Evolutionary conservation across 306 rosid genomes (phyloP).

Genomic region (Nissolia schottii): DNA sequence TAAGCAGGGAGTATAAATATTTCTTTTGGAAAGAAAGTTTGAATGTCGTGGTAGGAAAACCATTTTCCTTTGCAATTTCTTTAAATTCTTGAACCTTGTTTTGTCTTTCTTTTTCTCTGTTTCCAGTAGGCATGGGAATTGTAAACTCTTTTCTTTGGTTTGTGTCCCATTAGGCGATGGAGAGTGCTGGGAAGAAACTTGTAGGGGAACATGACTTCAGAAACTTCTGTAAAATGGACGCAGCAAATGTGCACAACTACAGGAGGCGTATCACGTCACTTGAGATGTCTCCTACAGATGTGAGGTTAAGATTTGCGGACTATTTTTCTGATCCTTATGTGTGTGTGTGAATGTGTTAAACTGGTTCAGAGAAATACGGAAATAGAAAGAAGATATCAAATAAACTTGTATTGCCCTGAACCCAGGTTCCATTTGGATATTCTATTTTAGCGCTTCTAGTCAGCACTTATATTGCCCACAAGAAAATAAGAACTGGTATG

Average conservation of each 20-base stretch:
- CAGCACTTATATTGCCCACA: neutral
- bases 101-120: conserved; percentile 1
- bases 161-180: conserved; percentile 67
- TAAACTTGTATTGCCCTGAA: neutral
- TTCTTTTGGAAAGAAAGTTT: conserved; percentile 82
- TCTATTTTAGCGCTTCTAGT: neutral
- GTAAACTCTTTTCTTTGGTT: conserved; percentile 13
- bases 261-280: conserved; percentile 53
- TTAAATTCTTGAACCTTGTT: conserved; percentile 5
- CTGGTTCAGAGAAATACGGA: no score
- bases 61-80: conserved; percentile 6
- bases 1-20: conserved; percentile 82
- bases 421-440: neutral
- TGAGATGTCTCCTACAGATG: conserved; percentile 62
- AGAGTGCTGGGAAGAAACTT: conserved; percentile 63
- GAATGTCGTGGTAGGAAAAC: conserved; percentile 50
- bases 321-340: conserved; percentile 29
- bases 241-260: conserved; percentile 85
- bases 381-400: no score
- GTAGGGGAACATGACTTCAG: conserved; percentile 91
- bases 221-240: conserved; percentile 97
- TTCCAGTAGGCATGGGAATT: conserved; percentile 14
- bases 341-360: neutral
- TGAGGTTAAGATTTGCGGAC: conserved; percentile 80
- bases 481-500: neutral